phyloP scores from a whole-genome alignment of 106 monocot species.

The Dendrobium nobile region DNA sequence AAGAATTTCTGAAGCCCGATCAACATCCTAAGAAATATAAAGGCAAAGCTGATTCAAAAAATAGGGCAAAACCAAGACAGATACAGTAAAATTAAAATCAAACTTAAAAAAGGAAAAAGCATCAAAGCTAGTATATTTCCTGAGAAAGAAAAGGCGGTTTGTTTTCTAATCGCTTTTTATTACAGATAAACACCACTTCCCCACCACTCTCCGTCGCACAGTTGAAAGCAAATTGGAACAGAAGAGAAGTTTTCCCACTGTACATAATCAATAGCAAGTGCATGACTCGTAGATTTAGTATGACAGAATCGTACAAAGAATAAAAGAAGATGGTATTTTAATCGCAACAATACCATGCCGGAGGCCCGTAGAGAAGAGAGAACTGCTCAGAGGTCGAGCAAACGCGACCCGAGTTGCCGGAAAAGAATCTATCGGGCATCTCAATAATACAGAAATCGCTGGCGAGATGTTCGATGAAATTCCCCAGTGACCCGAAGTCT shows the following conservation, averaged over 20 bases:
- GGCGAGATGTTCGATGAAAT: background rate
- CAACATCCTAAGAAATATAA: constrained; percentile 44
- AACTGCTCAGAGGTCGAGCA: background rate
- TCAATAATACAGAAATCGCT: background rate
- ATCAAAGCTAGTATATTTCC: constrained; percentile 13
- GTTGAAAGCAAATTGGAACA: constrained; percentile 93
- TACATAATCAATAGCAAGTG: background rate
- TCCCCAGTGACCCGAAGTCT: background rate
- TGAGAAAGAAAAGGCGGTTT: constrained; percentile 86
- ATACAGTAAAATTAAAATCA: background rate
- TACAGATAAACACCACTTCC: constrained; percentile 74
- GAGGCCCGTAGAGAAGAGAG: constrained; percentile 68
- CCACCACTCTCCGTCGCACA: constrained; percentile 35
- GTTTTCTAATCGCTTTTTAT: constrained; percentile 58
- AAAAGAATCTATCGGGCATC: constrained; percentile 42
- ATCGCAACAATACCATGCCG: constrained; percentile 33
- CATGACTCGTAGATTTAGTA: background rate
- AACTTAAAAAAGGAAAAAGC: background rate
- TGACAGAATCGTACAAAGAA: background rate
- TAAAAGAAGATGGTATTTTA: background rate
- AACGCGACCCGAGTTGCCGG: background rate
- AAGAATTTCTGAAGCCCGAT: constrained; percentile 50
- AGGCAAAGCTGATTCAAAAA: background rate
- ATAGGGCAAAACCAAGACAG: background rate
- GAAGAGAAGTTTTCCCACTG: constrained; percentile 93